Evolutionary conservation across 2,329 filamentous ascomycete species (phyloP), one percentile per base, ranked within the genome.

Genomic region (Stemphylium vesicarium): DNA sequence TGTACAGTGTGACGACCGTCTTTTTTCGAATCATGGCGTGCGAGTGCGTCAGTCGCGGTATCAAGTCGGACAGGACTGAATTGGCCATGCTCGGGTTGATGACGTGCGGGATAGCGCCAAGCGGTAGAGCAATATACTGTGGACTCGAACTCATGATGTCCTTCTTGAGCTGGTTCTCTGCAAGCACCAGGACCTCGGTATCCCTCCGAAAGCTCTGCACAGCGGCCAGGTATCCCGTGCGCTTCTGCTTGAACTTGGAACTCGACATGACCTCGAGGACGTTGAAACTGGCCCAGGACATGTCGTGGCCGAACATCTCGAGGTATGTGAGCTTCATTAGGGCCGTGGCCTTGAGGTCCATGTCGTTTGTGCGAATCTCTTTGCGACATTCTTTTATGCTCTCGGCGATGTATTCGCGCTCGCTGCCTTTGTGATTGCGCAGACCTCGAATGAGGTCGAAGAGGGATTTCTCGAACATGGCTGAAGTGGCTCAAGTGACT

Each of bases 201-300:
- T 98, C 94, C 2, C 93, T 85, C 18, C 94, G 87, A 77, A 97
- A 99, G 80, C 90, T 98, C 81, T 99, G 95, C 26, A 96, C 92
- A 8, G 95, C 95, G 12, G 90, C 94, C 16, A 99, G 82, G 75
- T 99, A 99, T 53, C 94, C 95, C 39, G 97, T 92, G 62, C 94
- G 85, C 79, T 99, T 99, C 77, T 97, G 94, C 64, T 92, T 85
- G 75, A 96, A 96, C 75, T 97, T 98, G 42, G 89, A 83, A 35
- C 92, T 96, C 33, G 93, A 96, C 95, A 99, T 99, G 78, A 99
- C 95, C 79, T 99, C 95, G 42, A 99, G 88, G 47, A 98, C 94
- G 75, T 99, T 91, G 79, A 99, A 99, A 11, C 93, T 93, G 4
- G 95, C 95, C 95, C 95, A 99, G 3, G 94, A 97, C 95, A 99